Conservation (phyloP, 2,329 filamentous ascomycete genomes). For the Alternaria solani region DNA sequence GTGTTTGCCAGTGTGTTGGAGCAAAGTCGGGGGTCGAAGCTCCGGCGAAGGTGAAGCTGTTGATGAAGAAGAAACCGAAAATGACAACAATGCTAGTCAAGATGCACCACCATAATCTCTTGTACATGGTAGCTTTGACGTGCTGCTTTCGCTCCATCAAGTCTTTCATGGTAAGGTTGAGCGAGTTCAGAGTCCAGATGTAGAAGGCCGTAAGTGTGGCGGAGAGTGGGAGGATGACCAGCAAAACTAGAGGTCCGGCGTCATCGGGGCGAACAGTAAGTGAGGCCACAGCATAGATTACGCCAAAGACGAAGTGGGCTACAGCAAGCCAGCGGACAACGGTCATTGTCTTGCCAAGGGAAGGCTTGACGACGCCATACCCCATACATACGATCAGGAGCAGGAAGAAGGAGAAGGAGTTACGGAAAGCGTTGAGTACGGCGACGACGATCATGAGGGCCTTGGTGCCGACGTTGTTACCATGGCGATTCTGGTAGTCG, state of each 20-base stretch:
- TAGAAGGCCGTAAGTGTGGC: constrained; percentile 96
- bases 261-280: constrained; percentile 88
- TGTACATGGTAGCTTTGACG: constrained; percentile 94
- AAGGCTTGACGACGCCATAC: constrained; percentile 95
- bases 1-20: constrained; percentile 94
- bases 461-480: constrained; percentile 82
- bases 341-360: constrained; percentile 90
- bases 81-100: constrained; percentile 91
- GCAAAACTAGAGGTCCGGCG: constrained; percentile 86
- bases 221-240: constrained; percentile 91
- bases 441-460: constrained; percentile 90
- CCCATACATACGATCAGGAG: constrained; percentile 99
- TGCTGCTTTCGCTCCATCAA: constrained; percentile 93
- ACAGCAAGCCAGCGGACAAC: constrained; percentile 90
- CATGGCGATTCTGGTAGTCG: constrained; percentile 92
- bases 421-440: constrained; percentile 88
- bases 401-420: constrained; percentile 98
- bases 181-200: constrained; percentile 96
- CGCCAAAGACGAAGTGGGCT: constrained; percentile 91
- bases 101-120: constrained; percentile 98
- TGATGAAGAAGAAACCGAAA: constrained; percentile 98
- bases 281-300: constrained; percentile 91
- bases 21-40: constrained; percentile 86
- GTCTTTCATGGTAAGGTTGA: constrained; percentile 95
- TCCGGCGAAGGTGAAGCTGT: constrained; percentile 93